phyloP scores from a whole-genome alignment of 1,284 basidiomycete species.

The Porogramme epimiltina region DNA sequence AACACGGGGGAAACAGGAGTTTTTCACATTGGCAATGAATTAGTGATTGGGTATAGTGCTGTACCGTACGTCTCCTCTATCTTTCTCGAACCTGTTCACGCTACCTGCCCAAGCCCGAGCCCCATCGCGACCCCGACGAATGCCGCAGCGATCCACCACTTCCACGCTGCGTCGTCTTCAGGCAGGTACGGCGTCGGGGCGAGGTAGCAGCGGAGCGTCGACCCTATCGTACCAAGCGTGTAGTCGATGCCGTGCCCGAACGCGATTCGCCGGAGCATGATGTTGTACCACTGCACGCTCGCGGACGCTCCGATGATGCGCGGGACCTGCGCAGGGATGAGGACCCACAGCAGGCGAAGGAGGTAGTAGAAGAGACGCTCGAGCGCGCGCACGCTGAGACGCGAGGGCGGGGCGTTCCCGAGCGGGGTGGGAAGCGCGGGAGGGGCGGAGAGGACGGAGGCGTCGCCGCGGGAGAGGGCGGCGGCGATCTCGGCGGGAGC shows the following conservation, averaged over 20 bases:
- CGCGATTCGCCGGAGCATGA: conserved; percentile 28
- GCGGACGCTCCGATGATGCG: conserved; percentile 28
- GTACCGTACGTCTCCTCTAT: too few relatives aligned
- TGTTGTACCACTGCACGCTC: conserved; percentile 28
- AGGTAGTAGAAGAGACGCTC: conserved; percentile 14
- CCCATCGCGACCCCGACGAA: conserved; percentile 7
- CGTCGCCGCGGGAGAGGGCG: neutral
- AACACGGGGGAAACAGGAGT: too few relatives aligned
- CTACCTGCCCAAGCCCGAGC: conserved; percentile 4
- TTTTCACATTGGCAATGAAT: too few relatives aligned
- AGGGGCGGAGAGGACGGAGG: conserved; percentile 6
- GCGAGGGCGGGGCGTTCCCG: conserved; percentile 7
- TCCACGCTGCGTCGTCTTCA: neutral
- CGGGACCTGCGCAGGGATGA: conserved; percentile 23
- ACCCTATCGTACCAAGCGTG: conserved; percentile 21
- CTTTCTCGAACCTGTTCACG: neutral
- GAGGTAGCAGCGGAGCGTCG: conserved; percentile 27
- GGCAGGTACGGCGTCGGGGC: conserved; percentile 20
- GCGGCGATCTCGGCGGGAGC: conserved; percentile 36
- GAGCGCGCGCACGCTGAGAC: conserved; percentile 8
- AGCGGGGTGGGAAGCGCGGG: conserved; percentile 10
- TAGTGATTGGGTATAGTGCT: too few relatives aligned
- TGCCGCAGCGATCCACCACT: conserved; percentile 5
- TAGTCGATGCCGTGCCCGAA: conserved; percentile 18
- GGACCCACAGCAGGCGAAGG: conserved; percentile 15